Base-by-base conservation (phyloP, 306 rosid genomes). In the Clitoria ternatea region DNA sequence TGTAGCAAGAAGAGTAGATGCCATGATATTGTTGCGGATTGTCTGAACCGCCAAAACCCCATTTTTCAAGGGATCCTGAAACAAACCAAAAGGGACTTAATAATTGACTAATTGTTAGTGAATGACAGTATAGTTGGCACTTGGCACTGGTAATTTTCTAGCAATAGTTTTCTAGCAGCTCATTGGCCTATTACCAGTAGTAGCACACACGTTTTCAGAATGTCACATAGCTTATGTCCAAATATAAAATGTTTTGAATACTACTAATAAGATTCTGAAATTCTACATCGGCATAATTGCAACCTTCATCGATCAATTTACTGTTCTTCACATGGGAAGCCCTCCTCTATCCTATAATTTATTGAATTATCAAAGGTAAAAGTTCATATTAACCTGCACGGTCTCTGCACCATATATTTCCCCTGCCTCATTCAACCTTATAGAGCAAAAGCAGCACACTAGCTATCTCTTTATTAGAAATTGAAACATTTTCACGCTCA, bases 11-110 rank as follows among this genome's bases (percentile, higher is more conserved):
- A 94, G 91, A 18, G 99, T 84, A 2, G 96, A 89, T 60, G 97
- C 97, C 98, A 89, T 94, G 62, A 94, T 94, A 73, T 89, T 94
- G 83, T 91, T 94, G 77, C 96, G 89, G 64, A 94, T 89, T 39
- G 97, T 91, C 77, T 94, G 99, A 72, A 94, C 92, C 0, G 79
- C 82, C 75, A 94, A 83, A 76, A 87, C 83, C 8, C 99, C 99
- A 65, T 91, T 86, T 89, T 91, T 91, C 87, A 89, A 65, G 2
- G 99, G 97, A 78, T 94, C 95, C 97, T 94, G 95, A 72, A 72
- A 76, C 45, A 62, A 26, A 43, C 70, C 68, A 72, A 61, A 35
- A 15, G 9, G 47, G 54, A 43, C 8, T 82, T 52, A n/a, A n/a
- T n/a, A n/a, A n/a, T n/a, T n/a, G n/a, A n/a, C n/a, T n/a, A n/a